Evolutionary conservation across 495 filamentous ascomycete genomes (phyloP).

Genomic region (Aspergillus sclerotiicarbonarius): DNA sequence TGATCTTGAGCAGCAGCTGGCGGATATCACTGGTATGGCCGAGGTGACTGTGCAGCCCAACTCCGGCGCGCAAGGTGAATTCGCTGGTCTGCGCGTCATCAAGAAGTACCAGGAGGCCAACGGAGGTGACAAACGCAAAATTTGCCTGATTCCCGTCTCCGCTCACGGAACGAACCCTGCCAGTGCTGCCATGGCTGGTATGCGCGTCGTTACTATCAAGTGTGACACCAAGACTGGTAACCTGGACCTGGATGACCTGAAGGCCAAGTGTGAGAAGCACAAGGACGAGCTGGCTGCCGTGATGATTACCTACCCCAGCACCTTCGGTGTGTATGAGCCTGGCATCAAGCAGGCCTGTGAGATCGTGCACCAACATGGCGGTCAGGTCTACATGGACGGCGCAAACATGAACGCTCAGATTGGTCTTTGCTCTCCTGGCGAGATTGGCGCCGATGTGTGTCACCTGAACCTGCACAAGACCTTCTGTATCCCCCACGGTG

Average conservation of each 20-base stretch:
- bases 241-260: conserved; percentile 82
- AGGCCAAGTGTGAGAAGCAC: conserved; percentile 85
- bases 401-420: conserved; percentile 99
- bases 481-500: conserved; percentile 98
- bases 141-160: conserved; percentile 95
- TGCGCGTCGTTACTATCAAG: conserved; percentile 93
- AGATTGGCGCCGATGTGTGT: conserved; percentile 97
- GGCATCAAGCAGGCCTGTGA: conserved; percentile 82
- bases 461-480: conserved; percentile 99
- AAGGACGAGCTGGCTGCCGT: conserved; percentile 84
- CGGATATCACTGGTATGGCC: conserved; percentile 87
- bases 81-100: conserved; percentile 89
- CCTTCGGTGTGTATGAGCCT: conserved; percentile 95
- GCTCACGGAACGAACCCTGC: conserved; percentile 98
- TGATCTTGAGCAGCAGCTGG: conserved; percentile 73
- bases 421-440: conserved; percentile 91
- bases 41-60: conserved; percentile 92
- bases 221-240: conserved; percentile 88
- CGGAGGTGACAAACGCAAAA: conserved; percentile 70
- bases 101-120: conserved; percentile 77
- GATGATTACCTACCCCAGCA: conserved; percentile 99
- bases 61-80: conserved; percentile 96
- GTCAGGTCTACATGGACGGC: conserved; percentile 98
- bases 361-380: conserved; percentile 83
- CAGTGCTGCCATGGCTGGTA: conserved; percentile 94